Evolutionary conservation across 805 yeast species (phyloP).

Genomic region (Metschnikowia drakensbergensis): DNA sequence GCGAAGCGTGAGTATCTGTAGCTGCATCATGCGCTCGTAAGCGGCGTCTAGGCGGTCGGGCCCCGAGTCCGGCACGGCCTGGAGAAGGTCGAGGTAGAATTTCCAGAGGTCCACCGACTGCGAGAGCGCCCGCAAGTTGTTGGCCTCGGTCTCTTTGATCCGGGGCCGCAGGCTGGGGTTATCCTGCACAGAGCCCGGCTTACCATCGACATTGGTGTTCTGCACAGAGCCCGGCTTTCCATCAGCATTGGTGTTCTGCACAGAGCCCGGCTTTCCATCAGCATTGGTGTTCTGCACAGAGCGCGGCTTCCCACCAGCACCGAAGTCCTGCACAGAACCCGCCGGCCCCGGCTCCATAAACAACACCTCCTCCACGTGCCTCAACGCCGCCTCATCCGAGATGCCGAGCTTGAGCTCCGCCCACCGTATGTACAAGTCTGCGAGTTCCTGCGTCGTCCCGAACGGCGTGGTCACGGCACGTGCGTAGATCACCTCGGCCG

Average conservation of each 20-base stretch:
- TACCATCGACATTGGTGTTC: too few species aligned
- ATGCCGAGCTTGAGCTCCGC: constrained; percentile 56
- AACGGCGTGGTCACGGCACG: constrained; percentile 72
- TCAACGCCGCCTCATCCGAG: constrained; percentile 40
- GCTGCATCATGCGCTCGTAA: constrained; percentile 28
- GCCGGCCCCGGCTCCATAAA: constrained; percentile 6
- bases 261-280: too few species aligned
- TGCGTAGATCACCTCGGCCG: constrained; percentile 60
- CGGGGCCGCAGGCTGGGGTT: too few species aligned
- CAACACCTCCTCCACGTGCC: constrained; percentile 32
- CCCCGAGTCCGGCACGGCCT: constrained; percentile 45
- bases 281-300: too few species aligned
- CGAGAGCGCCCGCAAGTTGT: constrained; percentile 30
- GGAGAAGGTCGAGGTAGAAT: constrained; percentile 66
- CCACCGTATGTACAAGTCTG: constrained; percentile 73
- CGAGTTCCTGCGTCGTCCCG: constrained; percentile 57
- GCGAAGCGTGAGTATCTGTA: constrained; percentile 67
- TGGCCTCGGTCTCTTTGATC: background rate
- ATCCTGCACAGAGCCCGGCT: too few species aligned
- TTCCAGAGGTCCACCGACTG: constrained; percentile 68
- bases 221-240: too few species aligned
- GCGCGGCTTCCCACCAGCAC: too few species aligned
- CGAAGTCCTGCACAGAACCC: too few species aligned
- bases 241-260: too few species aligned
- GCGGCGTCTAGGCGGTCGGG: constrained; percentile 20